Evolutionary conservation across 768 basidiomycete genomes (phyloP).

Genomic region (Lactarius tabidus): DNA sequence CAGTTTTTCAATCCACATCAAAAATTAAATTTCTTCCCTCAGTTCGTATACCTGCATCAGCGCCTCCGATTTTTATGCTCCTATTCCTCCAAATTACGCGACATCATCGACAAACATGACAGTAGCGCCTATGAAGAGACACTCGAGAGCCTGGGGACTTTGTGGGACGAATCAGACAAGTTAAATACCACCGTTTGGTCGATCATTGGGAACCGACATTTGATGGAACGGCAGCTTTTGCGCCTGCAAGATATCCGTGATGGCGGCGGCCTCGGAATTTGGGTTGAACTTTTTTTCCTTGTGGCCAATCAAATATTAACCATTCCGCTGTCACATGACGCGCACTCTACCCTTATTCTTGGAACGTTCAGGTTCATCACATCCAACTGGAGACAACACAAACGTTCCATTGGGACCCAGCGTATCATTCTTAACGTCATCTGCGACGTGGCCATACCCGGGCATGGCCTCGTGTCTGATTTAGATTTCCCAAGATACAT

Average conservation of each 20-base stretch:
- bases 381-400: background rate
- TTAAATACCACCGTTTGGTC: background rate
- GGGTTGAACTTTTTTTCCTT: background rate
- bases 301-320: background rate
- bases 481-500: background rate
- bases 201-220: background rate
- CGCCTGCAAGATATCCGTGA: background rate
- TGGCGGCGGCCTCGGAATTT: background rate
- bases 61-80: background rate
- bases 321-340: background rate
- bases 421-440: conserved; percentile 28
- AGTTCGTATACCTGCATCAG: background rate
- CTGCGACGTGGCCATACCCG: conserved; percentile 21
- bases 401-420: conserved; percentile 8
- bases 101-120: background rate
- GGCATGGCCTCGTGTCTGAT: background rate
- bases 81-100: background rate
- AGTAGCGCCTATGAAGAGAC: background rate
- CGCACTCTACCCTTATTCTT: background rate
- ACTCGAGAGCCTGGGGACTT: background rate
- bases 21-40: background rate
- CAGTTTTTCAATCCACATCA: background rate
- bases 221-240: background rate
- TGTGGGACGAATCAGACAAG: background rate
- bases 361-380: background rate